Evolutionary conservation across 2,329 filamentous ascomycete species (phyloP).

Genomic region (Albifimbria verrucaria): DNA sequence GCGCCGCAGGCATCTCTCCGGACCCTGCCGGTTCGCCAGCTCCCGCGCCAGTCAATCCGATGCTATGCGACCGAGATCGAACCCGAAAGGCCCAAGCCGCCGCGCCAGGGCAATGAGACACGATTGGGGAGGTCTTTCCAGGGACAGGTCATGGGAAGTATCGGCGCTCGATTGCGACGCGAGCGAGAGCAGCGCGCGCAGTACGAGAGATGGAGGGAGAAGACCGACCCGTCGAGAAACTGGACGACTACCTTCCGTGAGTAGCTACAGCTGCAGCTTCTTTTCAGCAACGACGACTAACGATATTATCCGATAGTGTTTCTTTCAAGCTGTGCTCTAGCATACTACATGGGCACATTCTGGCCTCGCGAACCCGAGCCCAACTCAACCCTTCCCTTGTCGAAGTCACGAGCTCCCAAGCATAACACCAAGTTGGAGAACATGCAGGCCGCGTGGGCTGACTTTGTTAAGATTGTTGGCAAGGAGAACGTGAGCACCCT

Average conservation of each 20-base stretch:
- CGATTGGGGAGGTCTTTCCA: constrained; percentile 45
- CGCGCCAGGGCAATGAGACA: constrained; percentile 31
- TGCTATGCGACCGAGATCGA: constrained; percentile 33
- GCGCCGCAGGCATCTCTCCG: constrained; percentile 26
- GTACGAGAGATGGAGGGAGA: constrained; percentile 40
- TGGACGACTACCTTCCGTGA: constrained; percentile 54
- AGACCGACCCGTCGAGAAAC: constrained; percentile 40
- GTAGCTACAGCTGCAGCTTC: constrained; percentile 10
- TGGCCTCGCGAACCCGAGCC: constrained; percentile 48
- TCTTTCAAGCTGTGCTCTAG: constrained; percentile 45
- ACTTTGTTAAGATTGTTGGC: constrained; percentile 63
- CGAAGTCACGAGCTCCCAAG: constrained; percentile 44
- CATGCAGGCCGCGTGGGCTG: constrained; percentile 67
- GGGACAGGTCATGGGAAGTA: constrained; percentile 59
- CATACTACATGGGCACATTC: constrained; percentile 59
- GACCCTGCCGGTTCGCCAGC: constrained; percentile 18
- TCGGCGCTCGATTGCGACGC: constrained; percentile 50
- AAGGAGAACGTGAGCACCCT: constrained; percentile 62
- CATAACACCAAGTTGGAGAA: constrained; percentile 61
- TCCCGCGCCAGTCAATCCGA: constrained; percentile 12
- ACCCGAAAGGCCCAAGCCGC: constrained; percentile 27
- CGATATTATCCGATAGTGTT: too few species aligned
- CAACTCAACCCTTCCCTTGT: constrained; percentile 58
- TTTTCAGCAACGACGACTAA: too few species aligned
- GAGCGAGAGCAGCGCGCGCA: constrained; percentile 52